These are phyloP conservation scores for Priceomyces melissophilus DNA, from an alignment of 805 yeast genomes.

Conservation along the genomic window DNA sequence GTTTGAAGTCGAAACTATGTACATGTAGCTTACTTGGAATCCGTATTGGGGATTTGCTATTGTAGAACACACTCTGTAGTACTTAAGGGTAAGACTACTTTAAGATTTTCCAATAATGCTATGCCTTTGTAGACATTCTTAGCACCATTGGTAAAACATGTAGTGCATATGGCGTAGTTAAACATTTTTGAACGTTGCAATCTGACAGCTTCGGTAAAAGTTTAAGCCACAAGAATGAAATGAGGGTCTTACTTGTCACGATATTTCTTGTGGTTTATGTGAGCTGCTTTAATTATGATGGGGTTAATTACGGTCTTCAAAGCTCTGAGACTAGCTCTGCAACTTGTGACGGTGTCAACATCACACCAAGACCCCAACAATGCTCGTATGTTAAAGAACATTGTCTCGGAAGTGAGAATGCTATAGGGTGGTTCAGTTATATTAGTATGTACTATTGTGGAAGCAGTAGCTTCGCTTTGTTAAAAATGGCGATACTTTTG, in stretches of 20 bases:
- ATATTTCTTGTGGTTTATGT: neutral
- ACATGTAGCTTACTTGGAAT: too few relatives aligned
- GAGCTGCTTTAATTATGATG: neutral
- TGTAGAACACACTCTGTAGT: too few relatives aligned
- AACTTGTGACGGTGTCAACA: slow-evolving; percentile 8
- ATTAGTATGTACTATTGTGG: slow-evolving; percentile 31
- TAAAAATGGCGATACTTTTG: slow-evolving; percentile 17
- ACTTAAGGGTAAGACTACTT: too few relatives aligned
- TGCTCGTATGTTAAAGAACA: slow-evolving; percentile 35
- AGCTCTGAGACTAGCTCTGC: neutral
- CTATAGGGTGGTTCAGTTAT: slow-evolving; percentile 37
- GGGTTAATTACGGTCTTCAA: too few relatives aligned
- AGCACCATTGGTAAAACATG: too few relatives aligned
- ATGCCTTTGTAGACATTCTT: too few relatives aligned
- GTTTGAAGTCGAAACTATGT: too few relatives aligned
- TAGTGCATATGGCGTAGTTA: too few relatives aligned
- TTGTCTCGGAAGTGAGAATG: slow-evolving; percentile 27
- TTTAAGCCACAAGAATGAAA: neutral
- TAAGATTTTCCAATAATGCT: too few relatives aligned
- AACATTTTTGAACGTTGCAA: too few relatives aligned
- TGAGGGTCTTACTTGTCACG: neutral
- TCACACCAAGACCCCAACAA: slow-evolving; percentile 18
- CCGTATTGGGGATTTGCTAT: too few relatives aligned
- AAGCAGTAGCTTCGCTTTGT: slow-evolving; percentile 13
- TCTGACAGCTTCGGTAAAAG: too few relatives aligned